phyloP scores from a whole-genome alignment of 2,329 filamentous ascomycete species.

The Colletotrichum somersetense region DNA sequence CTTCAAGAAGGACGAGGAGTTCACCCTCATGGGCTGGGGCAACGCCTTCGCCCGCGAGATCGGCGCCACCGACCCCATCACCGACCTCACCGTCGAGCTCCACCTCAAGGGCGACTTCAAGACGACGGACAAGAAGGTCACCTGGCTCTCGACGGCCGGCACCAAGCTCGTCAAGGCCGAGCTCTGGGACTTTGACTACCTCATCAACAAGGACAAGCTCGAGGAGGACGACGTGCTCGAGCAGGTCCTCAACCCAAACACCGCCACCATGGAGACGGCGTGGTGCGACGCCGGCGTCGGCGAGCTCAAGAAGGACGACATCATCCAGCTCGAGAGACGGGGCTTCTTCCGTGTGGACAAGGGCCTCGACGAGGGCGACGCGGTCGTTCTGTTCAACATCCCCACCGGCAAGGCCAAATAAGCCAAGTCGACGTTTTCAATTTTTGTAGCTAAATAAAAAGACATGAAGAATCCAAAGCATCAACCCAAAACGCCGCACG shows the following conservation, averaged over 20 bases:
- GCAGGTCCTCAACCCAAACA: slow-evolving; percentile 83
- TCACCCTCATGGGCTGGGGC: slow-evolving; percentile 97
- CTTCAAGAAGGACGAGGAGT: slow-evolving; percentile 88
- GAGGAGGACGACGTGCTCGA: slow-evolving; percentile 89
- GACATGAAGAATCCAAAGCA: slow-evolving; percentile 27
- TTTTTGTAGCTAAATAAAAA: slow-evolving; percentile 28
- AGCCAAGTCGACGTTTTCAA: slow-evolving; percentile 20
- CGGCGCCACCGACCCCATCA: slow-evolving; percentile 70
- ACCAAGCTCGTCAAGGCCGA: slow-evolving; percentile 85
- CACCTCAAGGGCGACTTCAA: slow-evolving; percentile 94
- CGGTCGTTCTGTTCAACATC: slow-evolving; percentile 69
- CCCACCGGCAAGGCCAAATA: slow-evolving; percentile 68
- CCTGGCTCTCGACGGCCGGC: slow-evolving; percentile 84
- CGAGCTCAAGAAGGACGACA: slow-evolving; percentile 85
- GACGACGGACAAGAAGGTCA: slow-evolving; percentile 96
- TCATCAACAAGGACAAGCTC: slow-evolving; percentile 95
- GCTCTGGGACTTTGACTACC: slow-evolving; percentile 93
- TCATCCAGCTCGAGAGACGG: slow-evolving; percentile 95
- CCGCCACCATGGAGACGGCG: slow-evolving; percentile 79
- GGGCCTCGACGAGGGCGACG: slow-evolving; percentile 62
- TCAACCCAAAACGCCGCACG: background rate
- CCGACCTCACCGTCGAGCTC: slow-evolving; percentile 82
- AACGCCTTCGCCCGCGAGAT: slow-evolving; percentile 84
- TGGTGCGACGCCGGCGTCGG: slow-evolving; percentile 85
- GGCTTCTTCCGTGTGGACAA: slow-evolving; percentile 92